Conservation (phyloP, 2,329 filamentous ascomycete genomes). For the Alternaria longipes region DNA sequence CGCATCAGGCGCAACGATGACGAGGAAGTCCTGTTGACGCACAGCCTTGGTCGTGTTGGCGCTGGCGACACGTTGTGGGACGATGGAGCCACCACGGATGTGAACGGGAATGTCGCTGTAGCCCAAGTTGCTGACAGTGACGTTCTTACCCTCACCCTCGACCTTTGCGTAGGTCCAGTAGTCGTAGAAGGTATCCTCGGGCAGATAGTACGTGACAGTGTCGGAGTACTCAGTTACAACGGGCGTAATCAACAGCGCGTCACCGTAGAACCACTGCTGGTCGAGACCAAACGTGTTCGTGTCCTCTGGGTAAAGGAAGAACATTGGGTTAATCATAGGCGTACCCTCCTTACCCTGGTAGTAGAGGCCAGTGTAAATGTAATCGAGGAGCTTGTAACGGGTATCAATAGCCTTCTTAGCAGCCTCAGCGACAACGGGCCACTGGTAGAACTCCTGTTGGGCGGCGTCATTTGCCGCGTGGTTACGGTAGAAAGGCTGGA, state of each 20-base stretch:
- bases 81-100: conserved; percentile 70
- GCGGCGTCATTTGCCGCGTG: conserved; percentile 66
- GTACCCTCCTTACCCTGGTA: conserved; percentile 68
- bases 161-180: conserved; percentile 63
- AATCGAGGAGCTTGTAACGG: conserved; percentile 80
- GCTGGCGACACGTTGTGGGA: conserved; percentile 66
- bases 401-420: conserved; percentile 74
- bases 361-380: conserved; percentile 78
- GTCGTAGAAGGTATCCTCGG: conserved; percentile 68
- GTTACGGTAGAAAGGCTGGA: conserved; percentile 79
- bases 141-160: conserved; percentile 56
- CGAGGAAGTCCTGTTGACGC: conserved; percentile 71
- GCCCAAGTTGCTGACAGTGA: conserved; percentile 57
- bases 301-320: conserved; percentile 73
- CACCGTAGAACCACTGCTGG: conserved; percentile 68
- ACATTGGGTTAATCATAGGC: conserved; percentile 74
- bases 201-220: conserved; percentile 64
- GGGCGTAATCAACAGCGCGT: conserved; percentile 65
- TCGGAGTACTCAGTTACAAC: conserved; percentile 63
- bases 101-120: conserved; percentile 71
- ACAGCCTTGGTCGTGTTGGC: conserved; percentile 71
- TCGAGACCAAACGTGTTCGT: conserved; percentile 61
- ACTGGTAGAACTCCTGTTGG: conserved; percentile 78
- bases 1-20: conserved; percentile 72
- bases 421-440: conserved; percentile 69